Percentiles rank a stretch among this genome's conserved stretches.
phyloP scores from a whole-genome alignment of 1,284 basidiomycete species.

The Trichosporon inkin region DNA sequence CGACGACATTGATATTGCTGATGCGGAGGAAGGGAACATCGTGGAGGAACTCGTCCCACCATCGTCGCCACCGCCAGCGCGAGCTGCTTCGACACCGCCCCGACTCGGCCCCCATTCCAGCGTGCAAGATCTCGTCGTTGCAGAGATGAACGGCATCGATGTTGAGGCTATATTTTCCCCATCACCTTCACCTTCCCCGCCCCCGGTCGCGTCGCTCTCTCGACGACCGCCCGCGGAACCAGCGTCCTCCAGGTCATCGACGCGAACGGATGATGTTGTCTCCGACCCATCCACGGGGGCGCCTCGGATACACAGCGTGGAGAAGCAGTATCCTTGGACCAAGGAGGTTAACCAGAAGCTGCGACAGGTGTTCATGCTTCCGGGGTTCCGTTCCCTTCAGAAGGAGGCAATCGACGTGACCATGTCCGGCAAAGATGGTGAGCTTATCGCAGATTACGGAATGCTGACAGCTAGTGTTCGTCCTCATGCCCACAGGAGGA shows the following conservation, averaged over 20 bases:
- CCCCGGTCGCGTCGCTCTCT: too few species aligned
- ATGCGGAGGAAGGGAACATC: slow-evolving; percentile 26
- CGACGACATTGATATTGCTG: slow-evolving; percentile 31
- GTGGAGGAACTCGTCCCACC: slow-evolving; percentile 27
- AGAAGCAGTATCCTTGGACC: slow-evolving; percentile 52
- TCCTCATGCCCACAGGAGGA: slow-evolving; percentile 95
- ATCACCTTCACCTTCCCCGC: neutral
- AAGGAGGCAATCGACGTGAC: slow-evolving; percentile 77
- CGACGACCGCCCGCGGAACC: too few species aligned
- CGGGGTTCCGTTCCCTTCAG: slow-evolving; percentile 75
- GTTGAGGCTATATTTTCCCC: slow-evolving; percentile 29
- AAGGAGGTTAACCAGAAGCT: slow-evolving; percentile 63
- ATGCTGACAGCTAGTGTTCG: slow-evolving; percentile 61
- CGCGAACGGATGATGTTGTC: neutral
- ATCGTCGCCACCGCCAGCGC: slow-evolving; percentile 22
- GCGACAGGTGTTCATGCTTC: slow-evolving; percentile 63
- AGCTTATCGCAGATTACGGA: neutral
- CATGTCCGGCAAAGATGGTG: slow-evolving; percentile 66
- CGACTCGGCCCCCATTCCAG: neutral
- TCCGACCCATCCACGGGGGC: neutral
- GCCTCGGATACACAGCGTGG: slow-evolving; percentile 21
- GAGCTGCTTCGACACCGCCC: neutral
- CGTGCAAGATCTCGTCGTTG: neutral
- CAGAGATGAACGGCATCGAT: slow-evolving; percentile 29
- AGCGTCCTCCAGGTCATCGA: too few species aligned